Evolutionary conservation across 1,139 yeast genomes (phyloP), one percentile per base, ranked within the genome.

Genomic region (Meyerozyma elateridarum): DNA sequence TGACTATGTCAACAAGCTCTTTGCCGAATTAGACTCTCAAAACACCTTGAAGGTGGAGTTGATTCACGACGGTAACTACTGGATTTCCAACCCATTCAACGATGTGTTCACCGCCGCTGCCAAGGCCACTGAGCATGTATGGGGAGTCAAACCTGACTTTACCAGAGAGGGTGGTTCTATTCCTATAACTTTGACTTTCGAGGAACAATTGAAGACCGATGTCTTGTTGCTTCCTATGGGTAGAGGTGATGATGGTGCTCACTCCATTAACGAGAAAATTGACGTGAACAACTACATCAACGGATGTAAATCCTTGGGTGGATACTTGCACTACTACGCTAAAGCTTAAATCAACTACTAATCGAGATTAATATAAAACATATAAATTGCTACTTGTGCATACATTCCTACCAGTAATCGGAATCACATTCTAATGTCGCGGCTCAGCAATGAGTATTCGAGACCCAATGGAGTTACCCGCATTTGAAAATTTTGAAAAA

Each of bases 101-200:
- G 89, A 85, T 46, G 76, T 88, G 32, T 93, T 89, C 70, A 76
- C 89, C 29, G 97, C 98, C 37, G 99, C 98, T 28, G 77, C 87
- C 35, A 77, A 79, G 54, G 98, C 98, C 35, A 91, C 97, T 32
- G 79, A 88, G 61, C 80, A 82, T 36, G 97, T 93, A 20, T 91
- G 96, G 93, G 81, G 85, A 40, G 77, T 89, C 34, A 93, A 85
- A 40, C 98, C 98, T 25, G 98, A 93, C 61, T 77, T 85, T 56
- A 93, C 98, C 35, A 82, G 98, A 68, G 98, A 91, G 66, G 97
- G 98, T 53, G 98, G 98, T 20, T 88, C 96, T 4, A 91, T 91
- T 52, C 98, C 98, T 46, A 88, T 91, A 55, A 89, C 98, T 25
- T 66, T 91, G 48, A 80, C 95, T 30, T 91, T 91, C 64, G 95